Base-by-base conservation (phyloP, 73 alveolate genomes). In the Blepharisma japonicum region DNA sequence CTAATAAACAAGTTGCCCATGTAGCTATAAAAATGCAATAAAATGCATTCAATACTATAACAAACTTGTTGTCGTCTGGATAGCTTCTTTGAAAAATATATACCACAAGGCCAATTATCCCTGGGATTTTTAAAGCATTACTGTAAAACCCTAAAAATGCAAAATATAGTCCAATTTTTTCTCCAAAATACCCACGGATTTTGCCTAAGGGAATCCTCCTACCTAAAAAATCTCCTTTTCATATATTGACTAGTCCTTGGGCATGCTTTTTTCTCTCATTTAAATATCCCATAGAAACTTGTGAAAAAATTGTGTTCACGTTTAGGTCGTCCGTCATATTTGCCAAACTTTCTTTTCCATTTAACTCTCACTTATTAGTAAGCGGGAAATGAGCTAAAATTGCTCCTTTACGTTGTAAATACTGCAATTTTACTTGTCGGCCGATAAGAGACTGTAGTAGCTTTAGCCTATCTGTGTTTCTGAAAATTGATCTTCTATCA, bases 1-100 rank as follows among this genome's bases (percentile, higher is more conserved):
- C 89, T n/a, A 49, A 45, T 27, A 81, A 56, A n/a, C 39, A 18
- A 6, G 77, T 77, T 7, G 85, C 23, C 74, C 80, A 55, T 42
- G 66, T 6, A 0, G 78, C 71, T 18, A 54, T 81, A 48, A 45
- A 7, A 6, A 81, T 45, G 18, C 71, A 80, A 66, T 47, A 81
- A 18, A 81, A 70, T 6, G 77, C 53, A 32, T 77, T 54, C 18
- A 81, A 45, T 0, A 81, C 50, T 55, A 5, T 18, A 23, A 21
- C 49, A 67, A 42, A 45, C 3, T 6, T 48, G 55, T 5, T 45
- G 38, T 53, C 82, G 38, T 6, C 45, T 25, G 46, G 23, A 45
- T 18, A 47, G 53, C 25, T 23, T 54, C 55, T 27, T 68, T 51
- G 66, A 7, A 50, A 14, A 20, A 27, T 38, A 21, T 4, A 61